phyloP scores from a whole-genome alignment of 352 stramenopile genomes.

The Phytophthora sansomeana region DNA sequence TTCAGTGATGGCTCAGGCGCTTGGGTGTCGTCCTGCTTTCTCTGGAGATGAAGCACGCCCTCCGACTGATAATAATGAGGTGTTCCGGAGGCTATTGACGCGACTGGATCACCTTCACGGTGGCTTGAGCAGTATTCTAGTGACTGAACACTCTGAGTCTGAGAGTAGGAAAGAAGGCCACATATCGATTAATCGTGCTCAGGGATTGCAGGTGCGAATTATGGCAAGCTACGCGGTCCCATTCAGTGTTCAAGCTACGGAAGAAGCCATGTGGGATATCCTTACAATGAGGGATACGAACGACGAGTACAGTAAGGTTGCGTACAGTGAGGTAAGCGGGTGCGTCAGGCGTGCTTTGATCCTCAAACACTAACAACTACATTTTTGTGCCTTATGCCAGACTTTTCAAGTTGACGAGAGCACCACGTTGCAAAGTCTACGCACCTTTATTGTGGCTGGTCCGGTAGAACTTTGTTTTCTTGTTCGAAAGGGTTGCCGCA shows the following conservation, averaged over 20 bases:
- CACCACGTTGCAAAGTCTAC: conserved; percentile 17
- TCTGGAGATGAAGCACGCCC: conserved; percentile 1
- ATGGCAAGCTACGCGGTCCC: conserved; percentile 21
- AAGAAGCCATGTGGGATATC: conserved; percentile 19
- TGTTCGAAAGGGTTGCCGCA: conserved; percentile 23
- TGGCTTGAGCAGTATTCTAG: conserved; percentile 7
- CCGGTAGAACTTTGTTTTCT: conserved; percentile 22
- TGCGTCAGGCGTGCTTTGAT: no score
- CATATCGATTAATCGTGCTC: conserved; percentile 13
- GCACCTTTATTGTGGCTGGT: conserved; percentile 8
- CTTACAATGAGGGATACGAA: not conserved
- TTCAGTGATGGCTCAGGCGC: conserved; percentile 5
- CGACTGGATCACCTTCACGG: conserved; percentile 7
- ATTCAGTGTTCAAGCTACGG: conserved; percentile 21
- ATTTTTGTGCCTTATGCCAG: no score
- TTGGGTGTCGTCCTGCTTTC: conserved; percentile 15
- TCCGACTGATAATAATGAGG: conserved; percentile 24
- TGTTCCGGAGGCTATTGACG: conserved; percentile 25
- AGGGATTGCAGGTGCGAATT: conserved; percentile 25
- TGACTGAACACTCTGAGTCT: not conserved
- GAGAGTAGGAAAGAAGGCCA: conserved; percentile 2
- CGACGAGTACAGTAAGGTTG: conserved; percentile 6
- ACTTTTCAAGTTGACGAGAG: conserved; percentile 20
- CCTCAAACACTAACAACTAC: no score
- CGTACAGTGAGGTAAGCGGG: conserved; percentile 26